phyloP scores from a whole-genome alignment of 176 grass and related monocot species.

The Tuctoria greenei region DNA sequence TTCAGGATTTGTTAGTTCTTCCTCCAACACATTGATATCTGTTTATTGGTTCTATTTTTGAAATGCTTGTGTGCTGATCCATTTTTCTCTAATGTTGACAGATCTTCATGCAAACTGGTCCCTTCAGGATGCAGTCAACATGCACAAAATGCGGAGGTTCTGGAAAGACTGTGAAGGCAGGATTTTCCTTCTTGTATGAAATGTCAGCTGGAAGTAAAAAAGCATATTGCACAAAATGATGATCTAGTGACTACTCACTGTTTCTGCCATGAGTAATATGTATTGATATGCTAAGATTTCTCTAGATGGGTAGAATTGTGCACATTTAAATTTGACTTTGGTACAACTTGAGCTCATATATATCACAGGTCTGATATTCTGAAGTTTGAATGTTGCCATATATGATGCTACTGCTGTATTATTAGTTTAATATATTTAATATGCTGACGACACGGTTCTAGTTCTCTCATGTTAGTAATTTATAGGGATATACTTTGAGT shows the following conservation, averaged over 20 bases:
- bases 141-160: slow-evolving; percentile 84
- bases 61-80: neutral
- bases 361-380: neutral
- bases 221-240: too few species aligned
- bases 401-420: neutral
- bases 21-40: neutral
- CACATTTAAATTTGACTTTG: neutral
- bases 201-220: neutral
- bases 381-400: neutral
- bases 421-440: slow-evolving; percentile 3
- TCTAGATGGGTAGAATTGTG: neutral
- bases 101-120: slow-evolving; percentile 85
- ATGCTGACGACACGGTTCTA: neutral
- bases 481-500: slow-evolving; percentile 7
- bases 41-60: slow-evolving; percentile 22
- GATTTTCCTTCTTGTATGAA: neutral
- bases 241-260: neutral
- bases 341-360: neutral
- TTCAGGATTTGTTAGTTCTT: slow-evolving; percentile 75
- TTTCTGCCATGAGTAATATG: neutral
- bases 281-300: neutral
- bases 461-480: neutral
- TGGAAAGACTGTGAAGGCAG: slow-evolving; percentile 79
- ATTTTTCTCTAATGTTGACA: slow-evolving; percentile 37
- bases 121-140: slow-evolving; percentile 75